Evolutionary conservation across 169 alveolate species (phyloP).

Genomic region (Babesia divergens): DNA sequence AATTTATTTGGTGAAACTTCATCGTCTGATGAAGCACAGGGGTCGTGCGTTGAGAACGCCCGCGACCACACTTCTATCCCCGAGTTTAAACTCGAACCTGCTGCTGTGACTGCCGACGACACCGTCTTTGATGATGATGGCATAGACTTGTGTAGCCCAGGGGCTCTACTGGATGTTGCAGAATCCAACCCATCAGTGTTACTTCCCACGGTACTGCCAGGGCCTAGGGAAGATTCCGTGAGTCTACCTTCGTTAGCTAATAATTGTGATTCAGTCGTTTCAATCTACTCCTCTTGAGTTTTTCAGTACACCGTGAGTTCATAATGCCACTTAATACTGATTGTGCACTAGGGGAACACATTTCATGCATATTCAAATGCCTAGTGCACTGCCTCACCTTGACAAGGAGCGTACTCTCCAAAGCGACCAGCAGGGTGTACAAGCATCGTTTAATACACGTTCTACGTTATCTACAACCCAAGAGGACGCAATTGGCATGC

Average conservation of each 20-base stretch:
- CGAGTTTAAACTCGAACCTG: not conserved
- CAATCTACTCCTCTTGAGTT: slow-evolving; percentile 1
- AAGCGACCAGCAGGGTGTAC: not conserved
- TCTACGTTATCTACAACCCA: not conserved
- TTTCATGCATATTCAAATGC: slow-evolving; percentile 65
- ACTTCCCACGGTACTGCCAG: slow-evolving; percentile 49
- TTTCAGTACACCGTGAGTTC: slow-evolving; percentile 53
- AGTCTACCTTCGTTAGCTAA: not conserved
- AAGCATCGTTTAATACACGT: not conserved
- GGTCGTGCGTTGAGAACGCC: not conserved
- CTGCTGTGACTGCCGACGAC: not conserved
- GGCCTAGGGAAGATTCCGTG: slow-evolving; percentile 22
- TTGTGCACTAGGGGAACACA: slow-evolving; percentile 49
- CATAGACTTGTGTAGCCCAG: slow-evolving; percentile 46
- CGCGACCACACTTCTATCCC: not conserved
- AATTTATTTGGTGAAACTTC: slow-evolving; percentile 11
- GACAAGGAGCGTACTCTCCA: slow-evolving; percentile 36
- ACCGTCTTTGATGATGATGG: slow-evolving; percentile 12
- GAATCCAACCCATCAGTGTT: slow-evolving; percentile 39
- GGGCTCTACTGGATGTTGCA: slow-evolving; percentile 41
- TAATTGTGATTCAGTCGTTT: not conserved
- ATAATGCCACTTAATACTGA: not conserved
- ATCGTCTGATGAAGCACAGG: not conserved
- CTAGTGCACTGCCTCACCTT: slow-evolving; percentile 49
- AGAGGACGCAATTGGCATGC: not conserved